Base-by-base conservation (phyloP, 2,329 filamentous ascomycete species). In the Cladosporium sp. region DNA sequence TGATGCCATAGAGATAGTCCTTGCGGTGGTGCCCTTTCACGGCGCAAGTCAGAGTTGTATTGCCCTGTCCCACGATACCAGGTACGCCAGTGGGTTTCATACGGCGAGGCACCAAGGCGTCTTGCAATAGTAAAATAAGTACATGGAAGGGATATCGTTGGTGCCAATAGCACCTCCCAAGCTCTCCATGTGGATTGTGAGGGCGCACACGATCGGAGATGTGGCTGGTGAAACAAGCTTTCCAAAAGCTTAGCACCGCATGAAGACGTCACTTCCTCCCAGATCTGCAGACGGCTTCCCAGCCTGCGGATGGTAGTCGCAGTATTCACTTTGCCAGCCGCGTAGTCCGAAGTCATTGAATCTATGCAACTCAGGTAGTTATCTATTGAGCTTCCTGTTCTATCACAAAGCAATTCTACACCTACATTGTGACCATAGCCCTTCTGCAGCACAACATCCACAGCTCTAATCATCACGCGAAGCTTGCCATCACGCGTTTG, bases 241-340 rank as follows among this genome's bases (percentile, higher is more conserved):
- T 48, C 28, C 25, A 22, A 39, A 51, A 51, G 48, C 48, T 51
- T 51, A 51, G 35, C 22, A 24, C 22, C n/a, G 34, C 22, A 13
- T 39, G 17, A 13, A 39, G 20, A 51, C 48, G 48, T 51, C 48
- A 51, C 48, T 51, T 51, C 35, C 36, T 48, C 4, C 9, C 45
- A 35, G 45, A 48, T 48, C 45, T 48, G 45, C 45, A 48, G 45
- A 45, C n/a, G 22, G 28, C n/a, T 48, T 19, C 36, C 36, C 36
- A 39, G 36, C 36, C 45, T 48, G 24, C 22, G 25, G 42, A 45
- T 28, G 25, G 28, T 17, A 20, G 45, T 17, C 25, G 45, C 48
- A 51, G 22, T 45, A 39, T 32, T 25, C 35, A 25, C 34, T 22
- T 22, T 7, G 36, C 19, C 25, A 53, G 34, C 47, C 39, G 39